Evolutionary conservation across 169 alveolate genomes (phyloP), one percentile per base, ranked within the genome.

Genomic region (Eimeria acervulina): DNA sequence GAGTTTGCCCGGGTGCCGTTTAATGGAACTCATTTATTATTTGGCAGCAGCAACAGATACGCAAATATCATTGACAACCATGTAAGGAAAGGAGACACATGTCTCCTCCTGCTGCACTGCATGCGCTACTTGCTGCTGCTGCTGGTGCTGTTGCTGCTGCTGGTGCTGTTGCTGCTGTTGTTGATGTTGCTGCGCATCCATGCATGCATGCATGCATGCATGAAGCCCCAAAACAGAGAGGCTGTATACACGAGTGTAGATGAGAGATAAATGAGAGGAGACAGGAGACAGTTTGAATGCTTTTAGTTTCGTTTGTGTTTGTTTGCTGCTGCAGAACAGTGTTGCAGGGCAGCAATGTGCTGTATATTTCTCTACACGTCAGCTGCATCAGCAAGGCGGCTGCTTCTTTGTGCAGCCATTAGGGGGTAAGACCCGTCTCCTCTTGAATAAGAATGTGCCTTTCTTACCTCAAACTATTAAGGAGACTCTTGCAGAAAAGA

Each of bases 321-420:
- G 42, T 36, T 44, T 47, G 81, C 12, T 51, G 26, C 52, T 85
- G 12, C 90, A 90, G 95, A 51, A 40, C 21, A 59, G 70, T 5
- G 63, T 90, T 26, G 59, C 89, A 51, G 47, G 90, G 31, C 95
- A 90, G 95, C 95, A 90, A 59, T 90, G 95, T 89, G 84, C 76
- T 40, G 80, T 90, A 59, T 90, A 59, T 80, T 90, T 51, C 66
- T 83, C 95, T 33, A 83, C 84, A 8, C 36, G 63, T 52, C 95
- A 90, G 76, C 90, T 90, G 44, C 95, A 90, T 38, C 95, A 90
- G 63, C 95, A 90, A 38, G 95, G 95, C 23, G 95, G 95, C 26
- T 90, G 95, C 42, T 90, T 90, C 90, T 90, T 90, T 31, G 19
- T 90, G 42, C 42, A 36, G 47, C 95, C 95, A 21, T 78, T 90